Conservation (phyloP, 1,284 basidiomycete genomes). For the Melampsora americana region DNA sequence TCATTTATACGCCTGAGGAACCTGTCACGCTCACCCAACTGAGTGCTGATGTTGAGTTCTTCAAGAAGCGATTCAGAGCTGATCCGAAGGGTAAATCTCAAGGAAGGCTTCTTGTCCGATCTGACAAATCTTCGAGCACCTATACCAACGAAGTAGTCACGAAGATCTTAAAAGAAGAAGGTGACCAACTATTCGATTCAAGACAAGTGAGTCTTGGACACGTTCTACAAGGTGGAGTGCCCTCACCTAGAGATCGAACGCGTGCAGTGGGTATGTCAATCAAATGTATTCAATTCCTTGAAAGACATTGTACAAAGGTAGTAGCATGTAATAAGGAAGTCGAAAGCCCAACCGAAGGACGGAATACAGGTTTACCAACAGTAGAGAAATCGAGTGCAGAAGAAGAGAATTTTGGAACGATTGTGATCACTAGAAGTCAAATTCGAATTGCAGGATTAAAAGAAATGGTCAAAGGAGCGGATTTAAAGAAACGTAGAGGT, state of each 20-base stretch:
- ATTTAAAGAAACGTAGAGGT: conserved; percentile 83
- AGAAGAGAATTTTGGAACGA: conserved; percentile 67
- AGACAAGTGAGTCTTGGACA: conserved; percentile 91
- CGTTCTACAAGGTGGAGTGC: conserved; percentile 90
- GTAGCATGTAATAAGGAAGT: conserved; percentile 37
- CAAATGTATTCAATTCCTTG: conserved; percentile 90
- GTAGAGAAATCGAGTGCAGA: conserved; percentile 51
- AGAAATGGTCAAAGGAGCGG: conserved; percentile 78
- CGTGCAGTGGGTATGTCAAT: conserved; percentile 84
- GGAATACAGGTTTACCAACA: conserved; percentile 47
- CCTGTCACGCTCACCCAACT: conserved; percentile 81
- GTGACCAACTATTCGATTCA: conserved; percentile 83
- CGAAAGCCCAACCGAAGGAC: conserved; percentile 46
- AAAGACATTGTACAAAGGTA: conserved; percentile 65
- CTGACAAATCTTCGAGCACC: conserved; percentile 75
- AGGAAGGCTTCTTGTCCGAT: conserved; percentile 87
- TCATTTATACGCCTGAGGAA: conserved; percentile 90
- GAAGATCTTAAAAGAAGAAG: conserved; percentile 92
- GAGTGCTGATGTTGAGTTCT: conserved; percentile 79
- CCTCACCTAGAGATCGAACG: conserved; percentile 87
- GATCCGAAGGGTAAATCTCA: conserved; percentile 86
- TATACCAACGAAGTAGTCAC: conserved; percentile 91
- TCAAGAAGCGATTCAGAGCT: conserved; percentile 78
- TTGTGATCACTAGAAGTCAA: conserved; percentile 77
- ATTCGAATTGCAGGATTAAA: conserved; percentile 77